These are phyloP conservation scores for Pelargonium citronellum DNA, from an alignment of 441 rosid genomes.

Conservation along the genomic window DNA sequence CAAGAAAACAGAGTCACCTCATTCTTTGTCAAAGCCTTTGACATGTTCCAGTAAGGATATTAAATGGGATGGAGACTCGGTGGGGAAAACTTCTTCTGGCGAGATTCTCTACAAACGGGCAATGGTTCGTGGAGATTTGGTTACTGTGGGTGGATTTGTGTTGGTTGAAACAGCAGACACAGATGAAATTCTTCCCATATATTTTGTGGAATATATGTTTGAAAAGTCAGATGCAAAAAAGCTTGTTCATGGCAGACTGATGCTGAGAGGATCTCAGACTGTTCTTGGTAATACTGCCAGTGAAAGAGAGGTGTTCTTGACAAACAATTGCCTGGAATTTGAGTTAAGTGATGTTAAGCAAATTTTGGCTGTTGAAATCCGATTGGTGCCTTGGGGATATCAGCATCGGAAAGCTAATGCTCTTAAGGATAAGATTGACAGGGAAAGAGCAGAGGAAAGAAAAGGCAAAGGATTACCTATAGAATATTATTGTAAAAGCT, in stretches of 20 bases:
- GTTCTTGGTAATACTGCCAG: constrained; percentile 65
- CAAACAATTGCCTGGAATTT: constrained; percentile 47
- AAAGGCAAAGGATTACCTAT: constrained; percentile 12
- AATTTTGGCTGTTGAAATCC: constrained; percentile 38
- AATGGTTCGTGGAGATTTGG: constrained; percentile 39
- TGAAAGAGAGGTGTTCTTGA: constrained; percentile 68
- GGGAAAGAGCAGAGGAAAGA: constrained; percentile 9
- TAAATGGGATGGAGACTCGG: constrained; percentile 49
- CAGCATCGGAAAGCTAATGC: constrained; percentile 34
- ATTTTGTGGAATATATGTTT: constrained; percentile 71
- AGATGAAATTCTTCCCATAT: constrained; percentile 42
- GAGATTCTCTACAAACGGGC: constrained; percentile 52
- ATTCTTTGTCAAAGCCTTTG: constrained; percentile 20
- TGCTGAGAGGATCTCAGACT: constrained; percentile 54
- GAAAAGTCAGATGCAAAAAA: constrained; percentile 50
- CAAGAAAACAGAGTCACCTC: constrained; percentile 29
- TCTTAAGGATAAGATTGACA: constrained; percentile 16
- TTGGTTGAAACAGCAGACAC: constrained; percentile 37
- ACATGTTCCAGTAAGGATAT: constrained; percentile 31
- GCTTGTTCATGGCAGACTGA: constrained; percentile 65
- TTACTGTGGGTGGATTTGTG: constrained; percentile 52
- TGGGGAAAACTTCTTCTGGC: constrained; percentile 41
- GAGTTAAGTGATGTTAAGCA: constrained; percentile 49
- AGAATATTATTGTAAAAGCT: constrained; percentile 21
- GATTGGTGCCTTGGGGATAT: constrained; percentile 66